Evolutionary conservation across 805 yeast genomes (phyloP), one percentile per base, ranked within the genome.

Genomic region (Candida ponderosae): DNA sequence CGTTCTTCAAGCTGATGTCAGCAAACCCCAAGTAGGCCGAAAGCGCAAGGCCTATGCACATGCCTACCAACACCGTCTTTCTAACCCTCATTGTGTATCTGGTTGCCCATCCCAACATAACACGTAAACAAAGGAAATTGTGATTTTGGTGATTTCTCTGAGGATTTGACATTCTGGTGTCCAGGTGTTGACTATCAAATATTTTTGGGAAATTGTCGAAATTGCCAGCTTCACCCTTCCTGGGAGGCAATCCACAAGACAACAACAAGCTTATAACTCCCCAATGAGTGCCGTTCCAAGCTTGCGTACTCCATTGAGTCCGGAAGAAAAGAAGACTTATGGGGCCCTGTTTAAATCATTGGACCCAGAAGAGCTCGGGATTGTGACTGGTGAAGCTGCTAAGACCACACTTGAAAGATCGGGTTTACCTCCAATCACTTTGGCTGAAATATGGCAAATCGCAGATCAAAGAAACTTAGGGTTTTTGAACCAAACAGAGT

Each of bases 391-490:
- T 27, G 89, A 82, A 29, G 77, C 80, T 29, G 85, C 95, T 11
- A 76, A 93, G 46, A 70, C 86, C 11, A 68, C 94, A 6, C 78
- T 93, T 45, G 95, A 88, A 50, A 83, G 82, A 41, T 79, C 94
- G 4, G 94, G 95, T 2, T 68, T 93, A 34, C 79, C 93, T 6
- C 81, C 94, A 4, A 67, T 79, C 15, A 63, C 74, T 23, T 67
- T 93, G 27, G 95, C 96, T 9, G 93, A 88, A 59, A 80, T 93
- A 44, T 93, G 98, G 98, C 89, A 84, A 57, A 57, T 83, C 27
- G 88, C 96, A n/a, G 99, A 93, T 61, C 72, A 75, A n/a, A 79
- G 77, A 41, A 87, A 87, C 62, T 70, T 78, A 44, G 99, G 99
- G 0, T 83, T 80, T 52, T 67, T 93, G 44, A 81, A 81, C 48